Conservation (phyloP, 1,139 yeast species). For the Torulaspora globosa region DNA sequence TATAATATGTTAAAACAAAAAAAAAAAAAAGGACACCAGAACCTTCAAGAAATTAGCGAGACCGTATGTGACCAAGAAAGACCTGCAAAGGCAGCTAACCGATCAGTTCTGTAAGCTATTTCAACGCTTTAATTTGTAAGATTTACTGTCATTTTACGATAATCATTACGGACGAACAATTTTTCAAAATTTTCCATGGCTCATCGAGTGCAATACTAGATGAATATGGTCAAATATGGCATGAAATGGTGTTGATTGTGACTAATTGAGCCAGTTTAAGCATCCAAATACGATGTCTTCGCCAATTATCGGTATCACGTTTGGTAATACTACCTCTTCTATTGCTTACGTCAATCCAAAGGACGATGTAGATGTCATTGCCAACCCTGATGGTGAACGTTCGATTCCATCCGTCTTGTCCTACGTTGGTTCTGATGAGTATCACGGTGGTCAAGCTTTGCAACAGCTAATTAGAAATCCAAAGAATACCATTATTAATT, state of each 20-base stretch:
- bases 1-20: background rate
- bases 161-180: slow-evolving; percentile 4
- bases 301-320: slow-evolving; percentile 83
- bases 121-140: background rate
- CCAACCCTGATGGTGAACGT: slow-evolving; percentile 99
- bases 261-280: background rate
- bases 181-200: slow-evolving; percentile 14
- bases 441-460: slow-evolving; percentile 94
- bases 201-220: slow-evolving; percentile 7
- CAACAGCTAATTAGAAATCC: slow-evolving; percentile 92
- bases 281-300: slow-evolving; percentile 41
- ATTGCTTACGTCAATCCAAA: slow-evolving; percentile 76
- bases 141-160: slow-evolving; percentile 4
- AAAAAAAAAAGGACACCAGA: background rate
- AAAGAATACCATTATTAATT: slow-evolving; percentile 77
- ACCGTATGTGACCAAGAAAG: background rate
- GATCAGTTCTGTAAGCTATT: background rate
- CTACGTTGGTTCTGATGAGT: slow-evolving; percentile 90
- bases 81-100: background rate
- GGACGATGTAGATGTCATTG: slow-evolving; percentile 93
- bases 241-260: background rate
- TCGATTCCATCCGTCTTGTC: slow-evolving; percentile 90
- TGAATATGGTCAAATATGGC: background rate
- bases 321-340: slow-evolving; percentile 94
- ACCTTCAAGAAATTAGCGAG: background rate